These are phyloP conservation scores for Lipomyces lipofer DNA, from an alignment of 805 yeast genomes.

Conservation along the genomic window DNA sequence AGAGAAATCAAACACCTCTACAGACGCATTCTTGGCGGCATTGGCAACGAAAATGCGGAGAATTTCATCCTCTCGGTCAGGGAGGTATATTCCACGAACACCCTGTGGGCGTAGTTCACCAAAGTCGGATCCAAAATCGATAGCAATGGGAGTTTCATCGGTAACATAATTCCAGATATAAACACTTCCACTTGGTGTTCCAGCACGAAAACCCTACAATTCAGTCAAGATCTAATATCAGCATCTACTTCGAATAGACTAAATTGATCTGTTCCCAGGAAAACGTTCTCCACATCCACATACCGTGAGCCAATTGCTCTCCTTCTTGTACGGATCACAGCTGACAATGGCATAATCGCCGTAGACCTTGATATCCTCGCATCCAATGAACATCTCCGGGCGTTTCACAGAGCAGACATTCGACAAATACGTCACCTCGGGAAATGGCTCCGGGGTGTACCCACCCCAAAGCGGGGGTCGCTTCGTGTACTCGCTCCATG, in stretches of 20 bases:
- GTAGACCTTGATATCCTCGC: conserved; percentile 28
- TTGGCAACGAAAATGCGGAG: conserved; percentile 27
- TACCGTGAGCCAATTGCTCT: conserved; percentile 25
- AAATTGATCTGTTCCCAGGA: background rate
- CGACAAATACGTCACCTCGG: conserved; percentile 26
- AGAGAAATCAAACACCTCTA: conserved; percentile 26
- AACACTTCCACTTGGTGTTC: conserved; percentile 24
- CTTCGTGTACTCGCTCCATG: conserved; percentile 28
- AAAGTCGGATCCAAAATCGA: conserved; percentile 22
- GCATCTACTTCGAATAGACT: no score
- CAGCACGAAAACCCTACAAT: conserved; percentile 15
- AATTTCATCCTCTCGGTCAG: conserved; percentile 6
- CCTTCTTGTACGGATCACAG: conserved; percentile 29
- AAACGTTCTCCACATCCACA: no score
- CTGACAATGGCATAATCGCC: conserved; percentile 29
- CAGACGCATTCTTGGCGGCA: conserved; percentile 27
- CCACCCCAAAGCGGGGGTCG: conserved; percentile 29
- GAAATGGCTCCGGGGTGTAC: conserved; percentile 28
- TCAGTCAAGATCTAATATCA: no score
- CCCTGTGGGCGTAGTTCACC: conserved; percentile 32
- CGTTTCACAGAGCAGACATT: conserved; percentile 17
- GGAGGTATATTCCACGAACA: conserved; percentile 8
- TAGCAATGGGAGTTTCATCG: conserved; percentile 15
- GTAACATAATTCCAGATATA: conserved; percentile 30
- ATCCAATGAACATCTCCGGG: conserved; percentile 23